Percentiles rank a stretch among this genome's conserved stretches.
phyloP scores from a whole-genome alignment of 2,329 filamentous ascomycete species.

The Fusarium proliferatum region DNA sequence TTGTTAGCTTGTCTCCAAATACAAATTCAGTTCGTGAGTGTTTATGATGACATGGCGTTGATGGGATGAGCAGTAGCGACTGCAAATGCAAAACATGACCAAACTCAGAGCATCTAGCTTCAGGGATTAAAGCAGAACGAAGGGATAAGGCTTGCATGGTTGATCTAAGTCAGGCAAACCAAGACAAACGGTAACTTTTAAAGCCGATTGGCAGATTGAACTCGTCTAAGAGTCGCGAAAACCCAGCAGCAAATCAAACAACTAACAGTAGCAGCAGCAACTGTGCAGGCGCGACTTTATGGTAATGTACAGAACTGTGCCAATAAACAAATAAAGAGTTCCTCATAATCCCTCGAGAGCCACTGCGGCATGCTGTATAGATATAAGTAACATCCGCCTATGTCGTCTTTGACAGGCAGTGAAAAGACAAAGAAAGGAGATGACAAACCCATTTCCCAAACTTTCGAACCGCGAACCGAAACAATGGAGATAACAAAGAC shows the following conservation, averaged over 20 bases:
- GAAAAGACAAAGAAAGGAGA: conserved; percentile 37
- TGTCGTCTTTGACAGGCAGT: conserved; percentile 41
- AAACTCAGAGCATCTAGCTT: conserved; percentile 25
- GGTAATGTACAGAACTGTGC: conserved; percentile 67
- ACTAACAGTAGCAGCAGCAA: conserved; percentile 55
- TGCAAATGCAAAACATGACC: conserved; percentile 28
- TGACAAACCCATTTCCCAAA: conserved; percentile 47
- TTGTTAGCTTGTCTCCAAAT: conserved; percentile 44
- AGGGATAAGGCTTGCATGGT: conserved; percentile 20
- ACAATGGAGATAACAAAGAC: conserved; percentile 30
- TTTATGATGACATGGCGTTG: conserved; percentile 13
- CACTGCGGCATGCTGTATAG: conserved; percentile 47
- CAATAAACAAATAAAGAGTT: conserved; percentile 49
- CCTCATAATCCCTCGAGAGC: conserved; percentile 53
- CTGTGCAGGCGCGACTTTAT: conserved; percentile 56
- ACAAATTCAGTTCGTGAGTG: conserved; percentile 16
- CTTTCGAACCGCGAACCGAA: conserved; percentile 27
- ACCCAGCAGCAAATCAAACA: conserved; percentile 49
- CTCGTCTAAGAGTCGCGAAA: conserved; percentile 51
- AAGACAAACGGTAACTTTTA: conserved; percentile 47
- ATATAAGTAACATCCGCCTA: conserved; percentile 42
- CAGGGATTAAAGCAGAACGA: conserved; percentile 32
- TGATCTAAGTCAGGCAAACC: conserved; percentile 33
- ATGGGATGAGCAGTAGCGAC: conserved; percentile 11
- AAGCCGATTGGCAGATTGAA: conserved; percentile 51